Conservation (phyloP, 306 rosid species). For the Betula pendula region DNA sequence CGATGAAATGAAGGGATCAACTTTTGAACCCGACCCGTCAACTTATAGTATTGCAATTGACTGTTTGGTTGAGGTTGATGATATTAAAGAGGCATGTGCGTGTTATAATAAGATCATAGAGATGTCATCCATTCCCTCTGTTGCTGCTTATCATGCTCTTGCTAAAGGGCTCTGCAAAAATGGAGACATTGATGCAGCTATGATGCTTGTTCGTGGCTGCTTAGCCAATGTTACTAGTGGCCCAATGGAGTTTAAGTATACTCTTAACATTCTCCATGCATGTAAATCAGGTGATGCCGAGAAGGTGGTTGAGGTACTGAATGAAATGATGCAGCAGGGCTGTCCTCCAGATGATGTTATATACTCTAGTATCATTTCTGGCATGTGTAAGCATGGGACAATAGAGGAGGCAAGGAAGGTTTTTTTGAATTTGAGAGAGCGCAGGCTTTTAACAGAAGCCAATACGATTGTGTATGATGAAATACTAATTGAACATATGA, state of each 20-base stretch:
- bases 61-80: slow-evolving; percentile 57
- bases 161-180: slow-evolving; percentile 61
- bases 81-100: slow-evolving; percentile 61
- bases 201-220: slow-evolving; percentile 82
- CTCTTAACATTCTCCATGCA: slow-evolving; percentile 60
- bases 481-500: slow-evolving; percentile 75
- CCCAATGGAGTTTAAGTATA: slow-evolving; percentile 69
- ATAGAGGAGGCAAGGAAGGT: slow-evolving; percentile 84
- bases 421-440: slow-evolving; percentile 56
- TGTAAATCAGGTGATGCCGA: slow-evolving; percentile 59
- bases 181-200: slow-evolving; percentile 76
- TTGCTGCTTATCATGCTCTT: slow-evolving; percentile 59
- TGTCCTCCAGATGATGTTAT: slow-evolving; percentile 48
- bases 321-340: slow-evolving; percentile 77
- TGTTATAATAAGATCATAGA: slow-evolving; percentile 70
- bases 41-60: slow-evolving; percentile 50
- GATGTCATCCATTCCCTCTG: slow-evolving; percentile 71
- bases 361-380: slow-evolving; percentile 64
- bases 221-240: slow-evolving; percentile 59
- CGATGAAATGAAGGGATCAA: slow-evolving; percentile 49
- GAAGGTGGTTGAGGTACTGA: slow-evolving; percentile 57
- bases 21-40: slow-evolving; percentile 44
- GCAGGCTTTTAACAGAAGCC: slow-evolving; percentile 62
- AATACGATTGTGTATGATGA: slow-evolving; percentile 65
- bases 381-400: slow-evolving; percentile 75